A percentile compares a stretch with the other conserved stretches of the same genome.
Conservation (phyloP, 148 eudicot species). For the Chenopodium formosanum region DNA sequence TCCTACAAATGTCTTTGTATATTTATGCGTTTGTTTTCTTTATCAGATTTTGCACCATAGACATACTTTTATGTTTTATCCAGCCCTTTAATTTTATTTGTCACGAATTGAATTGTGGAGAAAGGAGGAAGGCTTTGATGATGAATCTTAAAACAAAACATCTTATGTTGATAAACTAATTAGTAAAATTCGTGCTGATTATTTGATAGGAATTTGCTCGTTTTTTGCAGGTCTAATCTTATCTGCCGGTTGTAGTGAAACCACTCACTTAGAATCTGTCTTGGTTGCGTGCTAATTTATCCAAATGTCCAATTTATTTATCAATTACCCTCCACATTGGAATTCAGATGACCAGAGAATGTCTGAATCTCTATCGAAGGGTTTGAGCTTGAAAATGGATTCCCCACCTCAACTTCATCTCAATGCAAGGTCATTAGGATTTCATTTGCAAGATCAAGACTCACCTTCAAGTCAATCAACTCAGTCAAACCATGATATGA, state of each 20-base stretch:
- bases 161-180: conserved; percentile 5
- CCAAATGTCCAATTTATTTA: conserved; percentile 43
- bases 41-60: too few species aligned
- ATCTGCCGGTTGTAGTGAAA: conserved; percentile 19
- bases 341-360: conserved; percentile 38
- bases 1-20: neutral
- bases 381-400: conserved; percentile 49
- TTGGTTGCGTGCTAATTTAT: conserved; percentile 16
- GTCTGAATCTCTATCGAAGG: conserved; percentile 38
- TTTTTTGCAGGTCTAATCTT: neutral
- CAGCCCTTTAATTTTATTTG: neutral
- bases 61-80: too few species aligned
- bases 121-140: too few species aligned
- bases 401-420: conserved; percentile 34
- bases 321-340: conserved; percentile 42
- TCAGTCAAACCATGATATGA: conserved; percentile 50
- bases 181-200: conserved; percentile 14
- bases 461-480: conserved; percentile 58
- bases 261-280: conserved; percentile 18
- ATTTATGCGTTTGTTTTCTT: neutral
- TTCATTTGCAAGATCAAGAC: conserved; percentile 43
- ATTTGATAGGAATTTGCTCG: neutral
- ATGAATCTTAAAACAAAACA: neutral
- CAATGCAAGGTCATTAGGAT: conserved; percentile 37
- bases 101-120: neutral